Base-by-base conservation (phyloP, 371 early-diverging fungal genomes). In the Sanchytrium tribonematis region DNA sequence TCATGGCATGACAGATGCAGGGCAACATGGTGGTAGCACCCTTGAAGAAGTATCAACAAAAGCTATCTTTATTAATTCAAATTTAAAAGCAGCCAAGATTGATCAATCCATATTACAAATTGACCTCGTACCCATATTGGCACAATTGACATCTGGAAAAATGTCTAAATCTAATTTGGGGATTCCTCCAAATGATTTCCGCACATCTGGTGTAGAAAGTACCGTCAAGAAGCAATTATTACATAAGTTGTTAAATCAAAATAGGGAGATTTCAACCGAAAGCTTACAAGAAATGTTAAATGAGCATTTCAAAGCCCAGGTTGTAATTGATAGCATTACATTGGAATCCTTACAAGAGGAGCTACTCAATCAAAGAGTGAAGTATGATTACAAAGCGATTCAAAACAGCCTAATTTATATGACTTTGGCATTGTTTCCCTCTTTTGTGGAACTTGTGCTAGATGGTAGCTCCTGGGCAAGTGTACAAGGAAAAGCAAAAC, bases 1-100 rank as follows among this genome's bases (percentile, higher is more conserved):
- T 69, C 78, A 78, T 71, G 78, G 78, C 1, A 76, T 78, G 29
- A 77, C 74, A 66, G 71, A 78, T 68, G 70, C 73, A 29, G 78
- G 78, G 0, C 71, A 72, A 2, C 78, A 78, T 71, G 78, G 76
- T 5, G 74, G 77, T 22, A 66, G 69, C 17, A 72, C 75, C 5
- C 30, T 69, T 67, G 16, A 71, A 1, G 76, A 76, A 65, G 65
- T 71, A 65, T 73, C 75, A 30, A 71, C 78, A 29, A 70, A 75
- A 29, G 73, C 71, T 22, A n/a, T 67, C 17, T 70, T 78, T n/a
- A 70, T 76, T 32, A 68, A 72, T 1, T 75, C 73, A 67, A 72
- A 48, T 22, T 22, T 48, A 5, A 22, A 48, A 48, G 22, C 48
- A 5, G 22, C 48, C 48, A 48, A 48, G 12, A n/a, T n/a, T n/a